These are phyloP conservation scores for Sclerotiophoma versabilis DNA, from an alignment of 2,329 filamentous ascomycete species.

Conservation along the genomic window DNA sequence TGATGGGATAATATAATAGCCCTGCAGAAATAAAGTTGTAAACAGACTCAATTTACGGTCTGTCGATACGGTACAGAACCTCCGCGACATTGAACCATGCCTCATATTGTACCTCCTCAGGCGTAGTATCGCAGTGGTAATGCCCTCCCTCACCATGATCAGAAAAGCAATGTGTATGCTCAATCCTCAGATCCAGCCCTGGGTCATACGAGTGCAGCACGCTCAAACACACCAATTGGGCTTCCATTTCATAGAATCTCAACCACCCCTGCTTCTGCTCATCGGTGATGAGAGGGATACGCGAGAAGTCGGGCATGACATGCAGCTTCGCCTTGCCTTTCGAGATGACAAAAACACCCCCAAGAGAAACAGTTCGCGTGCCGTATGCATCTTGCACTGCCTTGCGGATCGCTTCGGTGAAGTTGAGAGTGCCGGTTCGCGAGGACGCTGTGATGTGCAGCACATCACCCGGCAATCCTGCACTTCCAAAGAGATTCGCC, in stretches of 20 bases:
- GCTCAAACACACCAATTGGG: constrained; percentile 22
- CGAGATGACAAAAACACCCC: constrained; percentile 22
- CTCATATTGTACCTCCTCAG: constrained; percentile 56
- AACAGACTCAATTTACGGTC: not conserved
- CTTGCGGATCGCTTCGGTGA: constrained; percentile 23
- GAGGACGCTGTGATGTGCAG: constrained; percentile 21
- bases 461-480: constrained; percentile 17
- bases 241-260: constrained; percentile 24
- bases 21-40: no score
- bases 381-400: constrained; percentile 16
- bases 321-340: constrained; percentile 20
- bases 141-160: constrained; percentile 50
- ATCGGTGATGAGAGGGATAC: constrained; percentile 9
- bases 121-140: constrained; percentile 49
- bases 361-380: constrained; percentile 18
- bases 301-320: constrained; percentile 28
- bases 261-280: constrained; percentile 22
- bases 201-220: constrained; percentile 47
- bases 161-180: constrained; percentile 59
- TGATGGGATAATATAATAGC: not conserved
- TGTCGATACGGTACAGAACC: constrained; percentile 51
- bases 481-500: constrained; percentile 26
- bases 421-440: constrained; percentile 19
- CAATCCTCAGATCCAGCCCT: constrained; percentile 52
- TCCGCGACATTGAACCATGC: constrained; percentile 56